A percentile compares a stretch with the other conserved stretches of the same genome.
phyloP scores from a whole-genome alignment of 345 rosid species.

The Eutrema japonicum region DNA sequence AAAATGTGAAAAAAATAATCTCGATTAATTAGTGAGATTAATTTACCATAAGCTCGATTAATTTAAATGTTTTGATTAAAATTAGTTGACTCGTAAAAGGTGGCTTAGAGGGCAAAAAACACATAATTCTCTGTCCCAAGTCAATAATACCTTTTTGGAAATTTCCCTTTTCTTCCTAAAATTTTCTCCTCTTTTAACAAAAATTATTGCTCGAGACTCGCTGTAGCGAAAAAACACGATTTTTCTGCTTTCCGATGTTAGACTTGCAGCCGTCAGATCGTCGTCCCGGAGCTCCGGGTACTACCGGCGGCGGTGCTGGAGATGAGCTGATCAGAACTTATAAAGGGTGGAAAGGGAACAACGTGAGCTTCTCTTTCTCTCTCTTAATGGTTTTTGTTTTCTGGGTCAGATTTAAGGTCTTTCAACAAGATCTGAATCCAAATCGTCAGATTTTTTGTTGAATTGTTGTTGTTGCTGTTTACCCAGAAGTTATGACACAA shows the following conservation, averaged over 20 bases:
- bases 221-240: slow-evolving; percentile 4
- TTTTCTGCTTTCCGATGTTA: slow-evolving; percentile 41
- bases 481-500: not conserved
- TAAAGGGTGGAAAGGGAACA: slow-evolving; percentile 82
- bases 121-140: slow-evolving; percentile 25
- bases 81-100: slow-evolving; percentile 41
- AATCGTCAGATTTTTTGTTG: not conserved
- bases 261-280: slow-evolving; percentile 48
- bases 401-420: slow-evolving; percentile 13
- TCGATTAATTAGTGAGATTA: not conserved
- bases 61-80: not conserved
- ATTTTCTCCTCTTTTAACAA: slow-evolving; percentile 12
- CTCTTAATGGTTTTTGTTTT: not conserved
- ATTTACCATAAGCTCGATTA: not conserved
- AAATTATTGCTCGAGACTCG: not conserved
- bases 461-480: not conserved
- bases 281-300: slow-evolving; percentile 40
- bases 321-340: slow-evolving; percentile 58
- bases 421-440: slow-evolving; percentile 45
- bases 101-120: slow-evolving; percentile 6
- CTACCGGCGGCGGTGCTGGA: slow-evolving; percentile 44
- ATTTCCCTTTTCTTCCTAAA: not conserved
- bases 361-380: slow-evolving; percentile 52
- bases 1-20: not conserved
- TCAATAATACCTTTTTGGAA: slow-evolving; percentile 11